phyloP scores from a whole-genome alignment of 192 early-diverging fungal species.

The Podochytrium sp. region DNA sequence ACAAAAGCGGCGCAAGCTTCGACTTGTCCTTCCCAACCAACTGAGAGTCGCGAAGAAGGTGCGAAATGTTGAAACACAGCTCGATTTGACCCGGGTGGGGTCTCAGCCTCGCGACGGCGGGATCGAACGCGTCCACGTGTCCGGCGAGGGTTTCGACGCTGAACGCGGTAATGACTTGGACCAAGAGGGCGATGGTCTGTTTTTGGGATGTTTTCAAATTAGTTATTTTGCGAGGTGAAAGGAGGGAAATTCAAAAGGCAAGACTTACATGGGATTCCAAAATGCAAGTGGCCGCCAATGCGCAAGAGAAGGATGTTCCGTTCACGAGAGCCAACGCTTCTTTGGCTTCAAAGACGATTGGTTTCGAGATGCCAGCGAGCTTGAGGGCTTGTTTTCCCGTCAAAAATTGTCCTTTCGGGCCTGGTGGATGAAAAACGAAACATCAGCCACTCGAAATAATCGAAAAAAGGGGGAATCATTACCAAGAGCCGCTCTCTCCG shows the following conservation, averaged over 20 bases:
- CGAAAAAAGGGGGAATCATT: background rate
- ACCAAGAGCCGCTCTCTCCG: background rate
- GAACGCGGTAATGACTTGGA: constrained; percentile 12
- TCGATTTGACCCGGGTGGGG: constrained; percentile 23
- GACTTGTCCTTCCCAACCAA: background rate
- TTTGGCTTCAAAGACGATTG: background rate
- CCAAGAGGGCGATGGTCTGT: background rate
- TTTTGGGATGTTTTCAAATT: background rate
- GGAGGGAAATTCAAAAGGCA: background rate
- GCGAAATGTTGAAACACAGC: background rate
- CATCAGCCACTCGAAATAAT: background rate
- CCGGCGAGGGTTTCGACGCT: constrained; percentile 11
- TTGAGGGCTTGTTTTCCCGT: background rate
- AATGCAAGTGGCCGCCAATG: background rate
- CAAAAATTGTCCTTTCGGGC: background rate
- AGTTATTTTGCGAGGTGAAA: background rate
- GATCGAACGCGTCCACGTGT: constrained; percentile 20
- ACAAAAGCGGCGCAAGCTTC: background rate
- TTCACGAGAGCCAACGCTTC: constrained; percentile 10
- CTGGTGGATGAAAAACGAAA: background rate
- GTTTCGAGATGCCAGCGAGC: background rate
- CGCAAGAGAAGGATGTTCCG: constrained; percentile 16
- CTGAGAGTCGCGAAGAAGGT: background rate
- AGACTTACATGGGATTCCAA: constrained; percentile 7
- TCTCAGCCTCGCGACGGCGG: background rate